Conservation (phyloP, 176 grass and related monocot species). For the Triticum dicoccoides region DNA sequence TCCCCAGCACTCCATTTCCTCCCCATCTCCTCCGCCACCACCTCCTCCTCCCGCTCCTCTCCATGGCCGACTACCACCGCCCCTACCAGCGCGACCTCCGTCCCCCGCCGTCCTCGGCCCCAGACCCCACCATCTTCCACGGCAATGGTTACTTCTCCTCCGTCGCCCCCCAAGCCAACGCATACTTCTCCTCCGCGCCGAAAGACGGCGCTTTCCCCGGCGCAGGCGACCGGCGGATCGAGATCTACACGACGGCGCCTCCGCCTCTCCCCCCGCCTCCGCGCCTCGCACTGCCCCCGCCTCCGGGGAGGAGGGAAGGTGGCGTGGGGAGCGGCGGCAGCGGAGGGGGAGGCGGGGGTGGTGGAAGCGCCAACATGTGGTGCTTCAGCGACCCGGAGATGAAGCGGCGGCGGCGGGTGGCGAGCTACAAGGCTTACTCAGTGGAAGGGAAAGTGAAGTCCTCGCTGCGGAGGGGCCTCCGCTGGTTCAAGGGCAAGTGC, state of each 20-base stretch:
- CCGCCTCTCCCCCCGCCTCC: constrained; percentile 27
- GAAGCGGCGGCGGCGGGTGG: constrained; percentile 69
- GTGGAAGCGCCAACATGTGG: constrained; percentile 39
- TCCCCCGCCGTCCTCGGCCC: constrained; percentile 31
- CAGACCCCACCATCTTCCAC: constrained; percentile 40
- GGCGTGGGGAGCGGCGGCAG: constrained; percentile 26
- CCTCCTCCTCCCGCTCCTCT: background rate
- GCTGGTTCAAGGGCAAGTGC: constrained; percentile 87
- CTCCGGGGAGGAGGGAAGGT: constrained; percentile 43
- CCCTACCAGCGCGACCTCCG: constrained; percentile 49
- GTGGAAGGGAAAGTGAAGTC: constrained; percentile 81
- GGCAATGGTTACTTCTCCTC: constrained; percentile 37
- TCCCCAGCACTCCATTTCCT: constrained; percentile 11
- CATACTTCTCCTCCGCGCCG: constrained; percentile 27
- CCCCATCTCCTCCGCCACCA: background rate
- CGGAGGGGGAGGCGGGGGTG: background rate
- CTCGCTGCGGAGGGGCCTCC: constrained; percentile 60
- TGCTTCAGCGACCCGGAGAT: constrained; percentile 88
- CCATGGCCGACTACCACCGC: constrained; percentile 73
- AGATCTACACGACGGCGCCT: constrained; percentile 53
- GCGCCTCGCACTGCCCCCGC: constrained; percentile 37
- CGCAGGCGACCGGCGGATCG: constrained; percentile 42
- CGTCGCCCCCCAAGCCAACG: constrained; percentile 19
- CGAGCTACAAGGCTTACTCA: constrained; percentile 83
- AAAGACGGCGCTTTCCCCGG: constrained; percentile 31